Conservation (phyloP, 208 protist species). For the Crithidia brevicula region DNA sequence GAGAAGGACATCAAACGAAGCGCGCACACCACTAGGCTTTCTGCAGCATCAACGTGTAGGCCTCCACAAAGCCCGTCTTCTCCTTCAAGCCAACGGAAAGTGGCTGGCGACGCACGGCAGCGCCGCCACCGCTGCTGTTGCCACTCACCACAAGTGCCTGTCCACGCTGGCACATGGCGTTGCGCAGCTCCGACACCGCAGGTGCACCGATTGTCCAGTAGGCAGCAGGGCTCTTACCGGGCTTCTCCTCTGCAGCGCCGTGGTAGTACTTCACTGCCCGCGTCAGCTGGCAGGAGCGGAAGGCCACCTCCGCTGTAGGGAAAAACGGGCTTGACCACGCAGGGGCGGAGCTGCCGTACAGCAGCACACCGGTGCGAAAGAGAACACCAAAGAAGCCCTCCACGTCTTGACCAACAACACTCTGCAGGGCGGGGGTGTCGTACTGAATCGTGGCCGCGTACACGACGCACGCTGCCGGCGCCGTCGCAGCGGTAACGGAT, state of each 20-base stretch:
- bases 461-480: conserved; percentile 28
- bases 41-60: conserved; percentile 35
- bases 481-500: background rate
- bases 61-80: conserved; percentile 63
- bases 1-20: too few species aligned
- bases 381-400: conserved; percentile 34
- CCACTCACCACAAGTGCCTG: conserved; percentile 31
- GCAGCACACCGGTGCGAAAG: conserved; percentile 43
- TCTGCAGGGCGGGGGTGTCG: conserved; percentile 63
- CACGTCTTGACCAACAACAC: conserved; percentile 42
- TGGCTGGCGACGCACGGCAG: conserved; percentile 37
- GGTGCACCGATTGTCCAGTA: conserved; percentile 27
- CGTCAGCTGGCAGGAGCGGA: conserved; percentile 11
- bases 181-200: conserved; percentile 37
- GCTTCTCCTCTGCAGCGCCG: background rate
- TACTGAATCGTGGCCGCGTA: conserved; percentile 55
- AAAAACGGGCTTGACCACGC: conserved; percentile 65
- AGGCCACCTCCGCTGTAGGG: conserved; percentile 44
- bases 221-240: background rate
- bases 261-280: conserved; percentile 4
- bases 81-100: conserved; percentile 56
- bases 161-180: conserved; percentile 47
- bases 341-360: conserved; percentile 64
- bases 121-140: conserved; percentile 10
- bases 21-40: too few species aligned